Conservation (phyloP, 2,329 filamentous ascomycete genomes). For the Hyphodiscus sp. region DNA sequence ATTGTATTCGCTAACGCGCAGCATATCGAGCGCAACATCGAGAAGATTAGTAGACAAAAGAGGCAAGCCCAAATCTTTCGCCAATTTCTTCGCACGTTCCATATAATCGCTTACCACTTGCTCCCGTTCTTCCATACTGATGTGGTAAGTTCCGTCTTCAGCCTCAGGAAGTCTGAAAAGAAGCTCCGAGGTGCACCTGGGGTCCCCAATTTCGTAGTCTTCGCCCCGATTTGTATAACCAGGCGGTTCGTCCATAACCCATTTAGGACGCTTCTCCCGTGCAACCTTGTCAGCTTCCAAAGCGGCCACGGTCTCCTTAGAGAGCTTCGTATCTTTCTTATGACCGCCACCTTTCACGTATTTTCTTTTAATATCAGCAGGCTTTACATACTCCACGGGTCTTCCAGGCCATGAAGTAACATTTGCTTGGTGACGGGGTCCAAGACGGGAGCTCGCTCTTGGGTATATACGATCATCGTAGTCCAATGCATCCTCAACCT, state of each 20-base stretch:
- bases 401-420: slow-evolving; percentile 80
- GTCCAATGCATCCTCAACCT: slow-evolving; percentile 89
- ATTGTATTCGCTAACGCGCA: slow-evolving; percentile 68
- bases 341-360: slow-evolving; percentile 53
- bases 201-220: slow-evolving; percentile 64
- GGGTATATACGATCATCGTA: slow-evolving; percentile 98
- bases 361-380: slow-evolving; percentile 76
- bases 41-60: slow-evolving; percentile 78
- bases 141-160: slow-evolving; percentile 35
- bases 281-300: slow-evolving; percentile 76
- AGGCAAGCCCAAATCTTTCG: slow-evolving; percentile 58
- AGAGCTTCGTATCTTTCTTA: slow-evolving; percentile 70
- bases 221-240: slow-evolving; percentile 83
- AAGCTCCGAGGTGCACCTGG: slow-evolving; percentile 66
- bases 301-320: slow-evolving; percentile 73
- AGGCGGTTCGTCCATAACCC: slow-evolving; percentile 84
- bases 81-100: slow-evolving; percentile 47
- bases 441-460: slow-evolving; percentile 84
- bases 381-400: slow-evolving; percentile 85
- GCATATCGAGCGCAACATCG: slow-evolving; percentile 71
- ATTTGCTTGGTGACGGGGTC: slow-evolving; percentile 84
- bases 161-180: slow-evolving; percentile 69
- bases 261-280: slow-evolving; percentile 79
- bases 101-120: slow-evolving; percentile 71
- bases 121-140: slow-evolving; percentile 30